Base-by-base conservation (phyloP, 2,329 filamentous ascomycete genomes). In the Pseudogymnoascus sp. region DNA sequence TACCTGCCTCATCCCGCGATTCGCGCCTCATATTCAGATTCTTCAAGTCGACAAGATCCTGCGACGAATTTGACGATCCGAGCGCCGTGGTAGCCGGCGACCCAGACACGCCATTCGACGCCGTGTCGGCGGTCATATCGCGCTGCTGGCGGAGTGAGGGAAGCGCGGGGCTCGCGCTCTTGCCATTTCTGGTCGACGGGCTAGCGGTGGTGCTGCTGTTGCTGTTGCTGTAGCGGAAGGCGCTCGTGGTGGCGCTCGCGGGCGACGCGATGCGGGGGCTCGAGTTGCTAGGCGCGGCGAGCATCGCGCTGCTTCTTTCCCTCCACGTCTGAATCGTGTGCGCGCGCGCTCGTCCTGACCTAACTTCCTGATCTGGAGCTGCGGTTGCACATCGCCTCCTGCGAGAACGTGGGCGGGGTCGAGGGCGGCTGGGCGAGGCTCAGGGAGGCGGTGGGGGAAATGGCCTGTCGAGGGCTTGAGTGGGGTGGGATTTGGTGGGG, bases 11-110 rank as follows among this genome's bases (percentile, higher is more conserved):
- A 19, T 57, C 51, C n/a, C n/a, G 10, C 51, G 51, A 57, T 57
- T 16, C 28, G 51, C 25, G 51, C 51, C 51, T 57, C 51, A 57
- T 57, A 57, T 57, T 57, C 51, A 34, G 51, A 57, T 57, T 57
- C 51, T 57, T 57, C 51, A 57, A 14, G 5, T 57, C 51, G 51
- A 57, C 51, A 1, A 57, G 11, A 8, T 57, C 51, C 16, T 57
- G 51, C 10, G 51, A 57, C 51, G 51, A 57, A 57, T 57, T 57
- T 5, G 51, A 57, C 28, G 51, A 57, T 5, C 51, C 51, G 3
- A 34, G 51, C 28, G 25, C 28, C 51, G 51, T 57, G 0, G 51
- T 57, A 6, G 51, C 28, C n/a, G 51, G 51, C 25, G 51, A 57
- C 28, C 51, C 51, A n/a, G 51, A 34, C 16, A 34, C 51, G 1